Base-by-base conservation (phyloP, 2,329 filamentous ascomycete genomes). In the Capronia americana region DNA sequence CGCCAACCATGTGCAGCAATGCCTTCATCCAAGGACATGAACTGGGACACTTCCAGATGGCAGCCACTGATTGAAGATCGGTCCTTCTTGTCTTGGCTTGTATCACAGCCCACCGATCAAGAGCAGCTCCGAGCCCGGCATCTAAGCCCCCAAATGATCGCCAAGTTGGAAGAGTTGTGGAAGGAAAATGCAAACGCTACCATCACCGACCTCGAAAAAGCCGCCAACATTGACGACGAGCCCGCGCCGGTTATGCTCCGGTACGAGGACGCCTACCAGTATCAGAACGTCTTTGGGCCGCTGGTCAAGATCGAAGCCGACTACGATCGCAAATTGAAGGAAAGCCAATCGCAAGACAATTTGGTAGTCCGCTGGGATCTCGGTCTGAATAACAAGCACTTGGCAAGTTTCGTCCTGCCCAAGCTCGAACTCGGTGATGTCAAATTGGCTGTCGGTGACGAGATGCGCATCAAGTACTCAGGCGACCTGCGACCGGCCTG, bases 281-380 rank as follows among this genome's bases (percentile, higher is more conserved):
- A 99, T 74, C 95, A 99, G 80, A 99, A 98, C 75, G 95, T 98
- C 38, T 99, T 99, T 77, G 95, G 95, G 0, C 95, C 95, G 0
- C 84, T 99, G 14, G 96, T 99, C 74, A 99, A 98, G 83, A 99
- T 99, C 79, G 95, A 99, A 79, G 96, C 95, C 51, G 95, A 99
- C 79, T 99, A 99, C 76, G 95, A 99, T 79, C 94, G 96, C 79
- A 98, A 99, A 80, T 85, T 99, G 73, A 99, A 99, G 81, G 95
- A 99, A 78, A 93, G 94, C 0, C 95, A 99, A 78, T 97, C 93
- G 1, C 95, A 99, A 80, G 95, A 99, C 79, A 92, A 92, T n/a
- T 82, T 99, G 48, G 87, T 93, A 48, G 93, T 99, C 67, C 90
- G 92, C 63, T 99, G 95, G 95, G 92, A 97, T 75, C 89, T 92